These are phyloP conservation scores for Isabelozyma heimii DNA, from an alignment of 805 yeast species.

Conservation along the genomic window DNA sequence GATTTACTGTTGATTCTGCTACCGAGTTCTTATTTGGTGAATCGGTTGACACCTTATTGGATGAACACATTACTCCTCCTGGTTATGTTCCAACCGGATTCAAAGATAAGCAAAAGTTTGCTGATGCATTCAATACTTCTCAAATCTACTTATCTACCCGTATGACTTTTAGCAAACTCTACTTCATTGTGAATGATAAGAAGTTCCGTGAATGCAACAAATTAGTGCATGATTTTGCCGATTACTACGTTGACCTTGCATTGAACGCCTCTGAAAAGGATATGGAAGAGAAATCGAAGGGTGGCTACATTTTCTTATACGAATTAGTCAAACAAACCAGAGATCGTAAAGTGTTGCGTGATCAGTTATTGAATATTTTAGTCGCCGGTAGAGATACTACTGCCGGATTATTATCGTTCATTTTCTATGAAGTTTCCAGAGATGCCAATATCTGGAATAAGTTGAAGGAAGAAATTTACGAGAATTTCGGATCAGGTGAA, in stretches of 20 bases:
- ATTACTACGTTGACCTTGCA: conserved; percentile 39
- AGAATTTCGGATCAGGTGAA: conserved; percentile 30
- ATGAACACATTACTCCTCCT: conserved; percentile 15
- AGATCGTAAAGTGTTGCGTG: conserved; percentile 45
- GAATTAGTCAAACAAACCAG: conserved; percentile 49
- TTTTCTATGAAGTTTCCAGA: conserved; percentile 44
- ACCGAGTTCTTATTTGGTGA: conserved; percentile 43
- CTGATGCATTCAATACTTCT: conserved; percentile 31
- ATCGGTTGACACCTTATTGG: conserved; percentile 31
- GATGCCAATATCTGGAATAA: conserved; percentile 35
- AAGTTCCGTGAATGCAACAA: conserved; percentile 21
- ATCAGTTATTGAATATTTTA: conserved; percentile 49
- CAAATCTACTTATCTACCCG: conserved; percentile 30
- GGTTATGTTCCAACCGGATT: conserved; percentile 11
- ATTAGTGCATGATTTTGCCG: conserved; percentile 26
- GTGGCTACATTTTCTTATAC: conserved; percentile 44
- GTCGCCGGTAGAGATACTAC: conserved; percentile 59
- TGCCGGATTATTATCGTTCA: conserved; percentile 47
- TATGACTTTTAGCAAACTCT: conserved; percentile 20
- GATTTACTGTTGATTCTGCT: conserved; percentile 39
- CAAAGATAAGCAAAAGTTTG: conserved; percentile 32
- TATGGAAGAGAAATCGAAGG: conserved; percentile 27
- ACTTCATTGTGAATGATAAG: conserved; percentile 19
- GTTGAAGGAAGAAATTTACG: conserved; percentile 35
- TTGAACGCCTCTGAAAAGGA: conserved; percentile 28